phyloP scores from a whole-genome alignment of 805 yeast genomes.

The Yarrowia sp. region DNA sequence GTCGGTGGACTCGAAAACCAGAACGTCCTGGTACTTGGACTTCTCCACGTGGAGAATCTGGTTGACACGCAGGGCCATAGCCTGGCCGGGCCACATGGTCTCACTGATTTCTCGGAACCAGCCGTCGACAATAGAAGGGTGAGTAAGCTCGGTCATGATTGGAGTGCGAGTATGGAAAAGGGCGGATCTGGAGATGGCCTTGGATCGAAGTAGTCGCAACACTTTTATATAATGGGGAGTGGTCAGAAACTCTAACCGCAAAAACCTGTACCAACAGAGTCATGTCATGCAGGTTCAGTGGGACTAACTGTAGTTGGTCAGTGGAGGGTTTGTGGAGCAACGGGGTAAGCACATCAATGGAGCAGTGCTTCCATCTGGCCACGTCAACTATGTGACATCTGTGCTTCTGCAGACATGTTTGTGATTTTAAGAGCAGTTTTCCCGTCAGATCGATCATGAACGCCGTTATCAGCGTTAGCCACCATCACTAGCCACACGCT shows the following conservation, averaged over 20 bases:
- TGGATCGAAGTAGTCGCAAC: slow-evolving; percentile 17
- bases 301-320: slow-evolving; percentile 11
- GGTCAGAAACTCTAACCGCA: slow-evolving; percentile 6
- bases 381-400: neutral
- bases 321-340: neutral
- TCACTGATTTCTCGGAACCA: slow-evolving; percentile 82
- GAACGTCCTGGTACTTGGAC: slow-evolving; percentile 75
- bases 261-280: slow-evolving; percentile 4
- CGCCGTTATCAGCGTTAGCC: too few species aligned
- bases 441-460: too few species aligned
- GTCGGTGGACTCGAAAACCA: slow-evolving; percentile 87
- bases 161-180: neutral
- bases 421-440: too few species aligned
- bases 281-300: slow-evolving; percentile 24
- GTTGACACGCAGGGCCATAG: slow-evolving; percentile 63
- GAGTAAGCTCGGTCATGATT: slow-evolving; percentile 31
- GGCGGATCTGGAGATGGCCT: neutral
- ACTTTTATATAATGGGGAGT: slow-evolving; percentile 6
- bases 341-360: slow-evolving; percentile 1
- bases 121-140: slow-evolving; percentile 47
- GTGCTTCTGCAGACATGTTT: neutral
- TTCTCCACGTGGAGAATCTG: slow-evolving; percentile 61
- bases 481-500: neutral
- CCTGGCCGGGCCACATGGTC: slow-evolving; percentile 82
- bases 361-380: neutral